A percentile compares a stretch with the other conserved stretches of the same genome.
Evolutionary conservation across 192 early-diverging fungal genomes (phyloP).

Genomic region (Fimicolochytrium jonesii): DNA sequence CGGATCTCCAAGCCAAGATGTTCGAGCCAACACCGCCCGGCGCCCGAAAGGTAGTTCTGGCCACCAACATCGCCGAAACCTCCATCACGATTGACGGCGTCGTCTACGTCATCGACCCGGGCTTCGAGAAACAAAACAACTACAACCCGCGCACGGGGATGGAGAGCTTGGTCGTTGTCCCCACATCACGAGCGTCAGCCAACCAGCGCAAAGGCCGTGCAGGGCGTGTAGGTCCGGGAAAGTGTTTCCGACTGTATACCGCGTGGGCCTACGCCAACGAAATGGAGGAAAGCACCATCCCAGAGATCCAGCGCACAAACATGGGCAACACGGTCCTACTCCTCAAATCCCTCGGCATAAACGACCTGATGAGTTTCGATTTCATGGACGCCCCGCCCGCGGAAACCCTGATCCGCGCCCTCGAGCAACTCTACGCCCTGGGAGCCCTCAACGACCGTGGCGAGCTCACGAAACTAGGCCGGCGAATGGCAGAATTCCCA

Average conservation of each 20-base stretch:
- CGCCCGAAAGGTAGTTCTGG: conserved; percentile 77
- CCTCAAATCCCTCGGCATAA: conserved; percentile 93
- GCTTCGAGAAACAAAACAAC: conserved; percentile 94
- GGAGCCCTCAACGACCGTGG: conserved; percentile 89
- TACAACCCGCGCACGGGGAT: conserved; percentile 97
- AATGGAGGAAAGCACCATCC: conserved; percentile 90
- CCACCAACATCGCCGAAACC: conserved; percentile 99
- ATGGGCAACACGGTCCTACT: conserved; percentile 86
- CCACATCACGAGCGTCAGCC: conserved; percentile 87
- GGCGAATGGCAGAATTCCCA: conserved; percentile 98
- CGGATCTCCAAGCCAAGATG: conserved; percentile 92
- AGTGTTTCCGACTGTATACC: conserved; percentile 93
- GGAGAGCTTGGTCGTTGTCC: conserved; percentile 92
- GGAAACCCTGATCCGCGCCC: conserved; percentile 81
- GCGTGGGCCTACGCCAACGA: conserved; percentile 89
- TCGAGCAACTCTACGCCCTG: conserved; percentile 93
- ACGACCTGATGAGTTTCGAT: conserved; percentile 88
- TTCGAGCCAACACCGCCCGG: conserved; percentile 86
- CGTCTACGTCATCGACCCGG: conserved; percentile 92
- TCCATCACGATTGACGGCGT: conserved; percentile 98
- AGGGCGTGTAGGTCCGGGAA: conserved; percentile 92
- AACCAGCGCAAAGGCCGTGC: conserved; percentile 95
- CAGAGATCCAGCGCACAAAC: conserved; percentile 97
- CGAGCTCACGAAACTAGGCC: conserved; percentile 91
- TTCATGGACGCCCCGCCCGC: conserved; percentile 97